Conservation (phyloP, 306 rosid species). For the Trichosanthes truncata region DNA sequence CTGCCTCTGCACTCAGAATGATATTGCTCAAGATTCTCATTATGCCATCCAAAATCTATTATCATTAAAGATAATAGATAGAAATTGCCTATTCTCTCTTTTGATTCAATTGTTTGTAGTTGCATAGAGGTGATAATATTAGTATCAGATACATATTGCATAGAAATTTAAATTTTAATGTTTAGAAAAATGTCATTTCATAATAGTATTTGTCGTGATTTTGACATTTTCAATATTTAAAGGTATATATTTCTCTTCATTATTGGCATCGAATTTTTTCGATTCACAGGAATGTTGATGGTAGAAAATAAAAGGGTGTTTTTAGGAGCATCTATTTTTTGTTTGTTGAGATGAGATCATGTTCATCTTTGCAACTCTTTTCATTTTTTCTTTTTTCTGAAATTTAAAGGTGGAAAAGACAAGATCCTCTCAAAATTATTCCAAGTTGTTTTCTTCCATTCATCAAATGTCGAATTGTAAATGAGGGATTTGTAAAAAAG, state of each 20-base stretch:
- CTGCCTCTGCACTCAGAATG: background rate
- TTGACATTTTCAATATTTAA: background rate
- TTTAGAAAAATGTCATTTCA: background rate
- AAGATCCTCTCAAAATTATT: background rate
- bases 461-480: background rate
- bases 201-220: background rate
- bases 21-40: background rate
- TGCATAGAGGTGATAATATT: background rate
- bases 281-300: background rate
- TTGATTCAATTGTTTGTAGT: background rate
- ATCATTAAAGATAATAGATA: background rate
- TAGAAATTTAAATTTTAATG: background rate
- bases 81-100: background rate
- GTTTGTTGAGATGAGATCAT: background rate
- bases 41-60: background rate
- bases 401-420: background rate
- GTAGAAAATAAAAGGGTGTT: background rate
- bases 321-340: background rate
- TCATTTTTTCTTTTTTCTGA: background rate
- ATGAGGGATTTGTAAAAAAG: background rate
- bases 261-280: background rate
- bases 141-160: background rate
- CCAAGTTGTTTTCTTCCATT: background rate
- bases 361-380: background rate
- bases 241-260: background rate